phyloP scores from a whole-genome alignment of 2,329 filamentous ascomycete species.

The Parafenestella ontariensis region DNA sequence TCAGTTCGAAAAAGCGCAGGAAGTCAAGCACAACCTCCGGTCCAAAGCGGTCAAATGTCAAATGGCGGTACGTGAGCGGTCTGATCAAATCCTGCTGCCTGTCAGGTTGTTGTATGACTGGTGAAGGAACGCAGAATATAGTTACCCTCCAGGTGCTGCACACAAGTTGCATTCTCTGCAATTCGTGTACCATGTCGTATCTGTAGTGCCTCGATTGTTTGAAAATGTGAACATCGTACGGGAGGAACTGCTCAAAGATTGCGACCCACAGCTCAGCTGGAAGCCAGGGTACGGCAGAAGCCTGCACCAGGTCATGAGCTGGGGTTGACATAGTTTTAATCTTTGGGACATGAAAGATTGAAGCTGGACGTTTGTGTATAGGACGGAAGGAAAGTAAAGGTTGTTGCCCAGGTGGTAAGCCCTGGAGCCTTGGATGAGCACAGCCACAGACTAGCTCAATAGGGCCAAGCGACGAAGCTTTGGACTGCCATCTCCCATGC shows the following conservation, averaged over 20 bases:
- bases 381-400: not conserved
- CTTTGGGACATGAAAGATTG: not conserved
- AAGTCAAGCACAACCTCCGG: too few species aligned
- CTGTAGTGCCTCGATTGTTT: not conserved
- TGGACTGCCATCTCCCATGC: too few species aligned
- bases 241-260: constrained; percentile 3
- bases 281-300: not conserved
- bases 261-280: constrained; percentile 5
- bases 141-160: not conserved
- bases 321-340: not conserved
- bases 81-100: not conserved
- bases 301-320: not conserved
- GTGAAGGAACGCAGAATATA: not conserved
- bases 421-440: too few species aligned
- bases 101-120: not conserved
- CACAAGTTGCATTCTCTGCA: constrained; percentile 1
- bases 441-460: too few species aligned
- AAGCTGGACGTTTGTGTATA: not conserved
- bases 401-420: too few species aligned
- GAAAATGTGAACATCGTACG: constrained; percentile 4
- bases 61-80: constrained; percentile 1
- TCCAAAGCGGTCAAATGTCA: not conserved
- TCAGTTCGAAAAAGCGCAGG: not conserved
- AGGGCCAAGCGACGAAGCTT: too few species aligned
- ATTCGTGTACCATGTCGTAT: not conserved